A percentile compares a stretch with the other conserved stretches of the same genome.
Conservation (phyloP, 2,329 filamentous ascomycete species). For the Blumeria graminis region DNA sequence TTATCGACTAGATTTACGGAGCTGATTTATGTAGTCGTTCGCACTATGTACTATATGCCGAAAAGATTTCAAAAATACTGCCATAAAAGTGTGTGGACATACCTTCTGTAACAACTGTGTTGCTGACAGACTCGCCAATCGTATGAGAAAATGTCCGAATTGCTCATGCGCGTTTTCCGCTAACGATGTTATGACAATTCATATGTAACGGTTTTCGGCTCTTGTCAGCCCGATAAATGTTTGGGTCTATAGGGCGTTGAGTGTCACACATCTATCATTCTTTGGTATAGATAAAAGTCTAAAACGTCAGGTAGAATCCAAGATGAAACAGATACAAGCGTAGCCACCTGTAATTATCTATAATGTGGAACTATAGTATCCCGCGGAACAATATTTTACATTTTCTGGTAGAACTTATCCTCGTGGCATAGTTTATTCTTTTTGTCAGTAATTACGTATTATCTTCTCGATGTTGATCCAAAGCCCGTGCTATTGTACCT, state of each 20-base stretch:
- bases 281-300: too few species aligned
- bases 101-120: constrained; percentile 83
- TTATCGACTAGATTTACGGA: constrained; percentile 1
- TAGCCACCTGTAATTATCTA: too few species aligned
- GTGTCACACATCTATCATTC: too few species aligned
- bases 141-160: constrained; percentile 84
- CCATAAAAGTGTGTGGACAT: constrained; percentile 82
- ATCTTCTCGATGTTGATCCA: constrained; percentile 40
- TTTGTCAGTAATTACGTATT: not conserved
- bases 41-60: constrained; percentile 83
- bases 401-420: too few species aligned
- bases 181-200: constrained; percentile 63
- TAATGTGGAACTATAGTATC: too few species aligned
- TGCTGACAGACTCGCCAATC: constrained; percentile 67
- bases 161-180: constrained; percentile 82
- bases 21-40: constrained; percentile 31
- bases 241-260: not conserved
- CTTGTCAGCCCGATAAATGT: not conserved
- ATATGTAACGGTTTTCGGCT: constrained; percentile 18
- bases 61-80: constrained; percentile 80
- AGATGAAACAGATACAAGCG: not conserved
- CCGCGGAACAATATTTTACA: too few species aligned
- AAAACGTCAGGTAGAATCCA: not conserved
- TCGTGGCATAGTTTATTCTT: too few species aligned
- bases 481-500: constrained; percentile 48